Conservation (phyloP, 306 rosid genomes). For the Cucurbita moschata region DNA sequence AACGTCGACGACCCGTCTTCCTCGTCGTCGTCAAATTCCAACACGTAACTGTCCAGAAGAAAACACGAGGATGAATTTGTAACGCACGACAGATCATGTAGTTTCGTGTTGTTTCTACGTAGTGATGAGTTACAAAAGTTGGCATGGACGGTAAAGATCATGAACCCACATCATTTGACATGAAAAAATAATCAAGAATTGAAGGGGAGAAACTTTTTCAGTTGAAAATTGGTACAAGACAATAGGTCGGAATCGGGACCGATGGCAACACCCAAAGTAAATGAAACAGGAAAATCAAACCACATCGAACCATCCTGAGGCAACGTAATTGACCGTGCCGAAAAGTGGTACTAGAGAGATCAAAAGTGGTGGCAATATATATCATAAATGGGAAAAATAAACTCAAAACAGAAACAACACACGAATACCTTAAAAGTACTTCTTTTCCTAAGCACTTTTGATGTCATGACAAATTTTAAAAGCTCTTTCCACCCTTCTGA, state of each 20-base stretch:
- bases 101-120: not conserved
- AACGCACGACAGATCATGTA: not conserved
- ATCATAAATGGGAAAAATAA: not conserved
- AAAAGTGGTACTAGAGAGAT: not conserved
- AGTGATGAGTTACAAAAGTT: not conserved
- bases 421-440: not conserved
- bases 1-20: conserved; percentile 70
- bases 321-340: not conserved
- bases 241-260: not conserved
- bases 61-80: conserved; percentile 1
- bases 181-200: not conserved
- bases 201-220: not conserved
- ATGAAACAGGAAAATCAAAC: not conserved
- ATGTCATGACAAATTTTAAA: not conserved
- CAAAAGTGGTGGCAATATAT: not conserved
- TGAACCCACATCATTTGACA: not conserved
- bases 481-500: not conserved
- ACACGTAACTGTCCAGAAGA: conserved; percentile 52
- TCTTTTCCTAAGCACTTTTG: not conserved
- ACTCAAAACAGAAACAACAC: not conserved
- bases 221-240: not conserved
- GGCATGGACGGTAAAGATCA: not conserved
- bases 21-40: conserved; percentile 97
- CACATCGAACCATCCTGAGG: not conserved
- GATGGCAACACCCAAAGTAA: not conserved